Evolutionary conservation across 495 filamentous ascomycete genomes (phyloP), one percentile per base, ranked within the genome.

Genomic region (Glonium stellatum): DNA sequence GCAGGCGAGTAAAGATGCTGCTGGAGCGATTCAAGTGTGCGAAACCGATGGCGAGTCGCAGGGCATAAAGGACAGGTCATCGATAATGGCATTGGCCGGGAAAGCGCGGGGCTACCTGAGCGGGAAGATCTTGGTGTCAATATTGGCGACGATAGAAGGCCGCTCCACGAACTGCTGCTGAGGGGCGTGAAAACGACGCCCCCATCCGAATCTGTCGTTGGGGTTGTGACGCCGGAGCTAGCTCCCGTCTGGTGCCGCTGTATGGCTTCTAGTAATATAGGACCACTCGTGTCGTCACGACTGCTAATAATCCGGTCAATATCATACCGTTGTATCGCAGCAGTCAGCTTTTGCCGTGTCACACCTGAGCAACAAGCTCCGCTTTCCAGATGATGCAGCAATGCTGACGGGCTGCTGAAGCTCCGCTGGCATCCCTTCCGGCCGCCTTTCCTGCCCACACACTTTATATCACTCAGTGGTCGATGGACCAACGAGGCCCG

Each of bases 391-490:
- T 67, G 64, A 46, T 67, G 62, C 31, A 67, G 55, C 52, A 34
- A 48, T 22, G 57, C 64, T 10, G 41, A 46, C 15, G 41, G 41
- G 41, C 41, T 46, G 41, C 15, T n/a, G 41, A 46, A 46, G 41
- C 41, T 15, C 41, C 41, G 41, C 55, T 31, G 48, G 56, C 60
- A 52, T 61, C 54, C 60, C 59, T 44, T 60, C 27, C 27, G 27
- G 67, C 9, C 57, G 21, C 25, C 12, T 12, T 46, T 59, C 42
- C 41, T 10, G 6, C 49, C 60, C 34, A 69, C 34, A 57, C 66
- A 69, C 60, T 63, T 66, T 46, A 69, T 60, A 41, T 64, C 23
- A 54, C 66, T 67, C 25, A 69, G 61, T 22, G 66, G 60, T 18
- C 56, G 36, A 60, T 65, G 61, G 42, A 42, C 44, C 48, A 63